Evolutionary conservation across 1,284 basidiomycete species (phyloP).

Genomic region (Ceratobasidium papillatum): DNA sequence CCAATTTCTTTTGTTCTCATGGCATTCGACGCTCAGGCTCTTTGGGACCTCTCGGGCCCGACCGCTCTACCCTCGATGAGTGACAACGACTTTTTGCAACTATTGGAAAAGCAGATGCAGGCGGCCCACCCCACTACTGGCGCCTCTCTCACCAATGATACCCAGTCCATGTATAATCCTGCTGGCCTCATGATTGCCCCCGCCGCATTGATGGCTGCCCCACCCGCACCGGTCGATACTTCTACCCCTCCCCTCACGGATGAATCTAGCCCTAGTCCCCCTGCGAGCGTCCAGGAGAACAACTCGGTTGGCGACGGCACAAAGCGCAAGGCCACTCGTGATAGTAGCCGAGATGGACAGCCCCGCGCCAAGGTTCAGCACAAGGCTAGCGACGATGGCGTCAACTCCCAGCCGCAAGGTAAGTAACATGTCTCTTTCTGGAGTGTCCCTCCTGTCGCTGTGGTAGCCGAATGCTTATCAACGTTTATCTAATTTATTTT

Average conservation of each 20-base stretch:
- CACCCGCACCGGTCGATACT: slow-evolving; percentile 49
- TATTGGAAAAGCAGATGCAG: slow-evolving; percentile 39
- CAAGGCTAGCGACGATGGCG: slow-evolving; percentile 59
- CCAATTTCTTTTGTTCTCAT: slow-evolving; percentile 17
- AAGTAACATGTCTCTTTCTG: slow-evolving; percentile 55
- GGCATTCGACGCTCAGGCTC: slow-evolving; percentile 41
- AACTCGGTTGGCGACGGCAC: slow-evolving; percentile 44
- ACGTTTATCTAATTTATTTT: slow-evolving; percentile 32
- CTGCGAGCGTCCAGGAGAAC: slow-evolving; percentile 55
- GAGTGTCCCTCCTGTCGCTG: neutral
- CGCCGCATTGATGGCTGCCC: slow-evolving; percentile 46
- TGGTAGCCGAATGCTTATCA: slow-evolving; percentile 47
- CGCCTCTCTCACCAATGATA: slow-evolving; percentile 74
- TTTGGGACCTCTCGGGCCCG: slow-evolving; percentile 42
- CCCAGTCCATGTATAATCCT: slow-evolving; percentile 63
- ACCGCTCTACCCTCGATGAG: slow-evolving; percentile 36
- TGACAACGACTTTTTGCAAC: slow-evolving; percentile 32
- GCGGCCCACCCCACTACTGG: slow-evolving; percentile 54
- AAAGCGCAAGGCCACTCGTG: slow-evolving; percentile 48
- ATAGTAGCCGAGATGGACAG: slow-evolving; percentile 51
- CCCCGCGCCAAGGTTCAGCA: slow-evolving; percentile 67
- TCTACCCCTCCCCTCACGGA: slow-evolving; percentile 52
- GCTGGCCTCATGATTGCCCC: slow-evolving; percentile 44
- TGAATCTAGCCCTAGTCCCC: slow-evolving; percentile 73
- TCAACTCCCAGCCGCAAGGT: slow-evolving; percentile 60